phyloP scores from a whole-genome alignment of 495 filamentous ascomycete genomes.

The Xylaria sp. region DNA sequence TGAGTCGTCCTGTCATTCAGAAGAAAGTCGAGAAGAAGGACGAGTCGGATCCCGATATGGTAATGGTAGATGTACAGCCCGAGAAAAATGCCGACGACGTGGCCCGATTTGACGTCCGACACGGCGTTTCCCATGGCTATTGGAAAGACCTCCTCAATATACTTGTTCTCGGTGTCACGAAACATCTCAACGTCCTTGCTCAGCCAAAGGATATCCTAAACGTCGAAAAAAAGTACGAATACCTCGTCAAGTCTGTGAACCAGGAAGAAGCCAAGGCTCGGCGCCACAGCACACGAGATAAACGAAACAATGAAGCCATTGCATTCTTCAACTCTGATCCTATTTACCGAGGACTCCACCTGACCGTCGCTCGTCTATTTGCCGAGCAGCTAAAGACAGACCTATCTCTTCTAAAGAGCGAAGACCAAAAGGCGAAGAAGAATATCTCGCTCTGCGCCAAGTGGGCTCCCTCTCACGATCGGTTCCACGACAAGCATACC shows the following conservation, averaged over 20 bases:
- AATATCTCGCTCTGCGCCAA: constrained; percentile 57
- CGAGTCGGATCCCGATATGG: constrained; percentile 30
- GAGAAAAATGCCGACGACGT: constrained; percentile 36
- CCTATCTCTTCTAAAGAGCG: constrained; percentile 40
- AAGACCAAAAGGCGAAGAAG: constrained; percentile 39
- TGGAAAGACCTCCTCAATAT: constrained; percentile 61
- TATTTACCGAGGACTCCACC: constrained; percentile 50
- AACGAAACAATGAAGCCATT: constrained; percentile 41
- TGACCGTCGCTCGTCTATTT: constrained; percentile 56
- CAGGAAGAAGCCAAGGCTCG: constrained; percentile 11
- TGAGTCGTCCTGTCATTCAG: constrained; percentile 51
- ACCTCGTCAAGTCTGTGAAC: neutral
- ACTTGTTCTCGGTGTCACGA: constrained; percentile 47
- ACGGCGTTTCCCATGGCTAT: constrained; percentile 57
- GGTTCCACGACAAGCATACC: constrained; percentile 59
- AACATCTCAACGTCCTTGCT: constrained; percentile 38
- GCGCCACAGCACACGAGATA: constrained; percentile 9
- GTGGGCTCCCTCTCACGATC: constrained; percentile 53
- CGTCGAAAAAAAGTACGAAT: neutral
- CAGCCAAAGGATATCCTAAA: neutral
- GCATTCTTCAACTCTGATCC: constrained; percentile 40
- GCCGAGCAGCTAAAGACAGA: constrained; percentile 54
- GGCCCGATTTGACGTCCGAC: constrained; percentile 43
- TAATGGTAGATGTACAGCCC: constrained; percentile 33
- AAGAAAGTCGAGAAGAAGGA: constrained; percentile 47